phyloP scores from a whole-genome alignment of 2,329 filamentous ascomycete genomes.

The Volutella citrinella region DNA sequence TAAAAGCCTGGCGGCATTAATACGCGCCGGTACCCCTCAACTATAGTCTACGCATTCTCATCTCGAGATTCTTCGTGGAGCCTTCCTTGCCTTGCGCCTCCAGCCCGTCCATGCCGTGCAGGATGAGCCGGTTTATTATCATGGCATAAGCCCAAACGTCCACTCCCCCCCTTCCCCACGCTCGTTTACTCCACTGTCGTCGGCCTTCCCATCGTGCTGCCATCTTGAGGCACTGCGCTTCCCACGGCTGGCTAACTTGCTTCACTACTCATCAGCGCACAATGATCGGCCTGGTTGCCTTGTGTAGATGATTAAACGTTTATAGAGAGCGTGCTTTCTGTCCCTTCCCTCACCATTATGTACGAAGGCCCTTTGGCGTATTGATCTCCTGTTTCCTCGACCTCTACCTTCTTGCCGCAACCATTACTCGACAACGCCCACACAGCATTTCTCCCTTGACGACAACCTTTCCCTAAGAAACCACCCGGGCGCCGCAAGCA shows the following conservation, averaged over 20 bases:
- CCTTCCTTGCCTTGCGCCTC: slow-evolving; percentile 15
- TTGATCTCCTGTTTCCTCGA: slow-evolving; percentile 11
- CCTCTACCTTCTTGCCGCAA: slow-evolving; percentile 11
- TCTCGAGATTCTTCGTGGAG: too few species aligned
- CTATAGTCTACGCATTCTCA: too few species aligned
- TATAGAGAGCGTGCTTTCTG: slow-evolving; percentile 21
- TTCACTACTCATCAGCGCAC: slow-evolving; percentile 8
- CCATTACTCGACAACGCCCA: too few species aligned
- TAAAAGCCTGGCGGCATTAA: too few species aligned
- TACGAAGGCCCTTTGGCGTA: slow-evolving; percentile 15
- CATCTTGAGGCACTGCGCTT: too few species aligned
- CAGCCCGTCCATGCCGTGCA: slow-evolving; percentile 19
- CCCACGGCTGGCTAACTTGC: too few species aligned
- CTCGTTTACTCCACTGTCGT: slow-evolving; percentile 23
- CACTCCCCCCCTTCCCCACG: slow-evolving; percentile 14
- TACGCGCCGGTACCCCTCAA: too few species aligned
- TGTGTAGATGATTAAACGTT: slow-evolving; percentile 21
- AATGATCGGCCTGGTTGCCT: slow-evolving; percentile 24
- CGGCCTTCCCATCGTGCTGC: slow-evolving; percentile 11
- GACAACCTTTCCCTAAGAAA: too few species aligned
- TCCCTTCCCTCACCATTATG: slow-evolving; percentile 21
- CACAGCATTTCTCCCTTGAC: too few species aligned
- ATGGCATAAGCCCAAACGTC: slow-evolving; percentile 23
- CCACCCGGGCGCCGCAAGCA: too few species aligned
- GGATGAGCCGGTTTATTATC: slow-evolving; percentile 22